Conservation (phyloP, 2,329 filamentous ascomycete species). For the Fusarium longipes region DNA sequence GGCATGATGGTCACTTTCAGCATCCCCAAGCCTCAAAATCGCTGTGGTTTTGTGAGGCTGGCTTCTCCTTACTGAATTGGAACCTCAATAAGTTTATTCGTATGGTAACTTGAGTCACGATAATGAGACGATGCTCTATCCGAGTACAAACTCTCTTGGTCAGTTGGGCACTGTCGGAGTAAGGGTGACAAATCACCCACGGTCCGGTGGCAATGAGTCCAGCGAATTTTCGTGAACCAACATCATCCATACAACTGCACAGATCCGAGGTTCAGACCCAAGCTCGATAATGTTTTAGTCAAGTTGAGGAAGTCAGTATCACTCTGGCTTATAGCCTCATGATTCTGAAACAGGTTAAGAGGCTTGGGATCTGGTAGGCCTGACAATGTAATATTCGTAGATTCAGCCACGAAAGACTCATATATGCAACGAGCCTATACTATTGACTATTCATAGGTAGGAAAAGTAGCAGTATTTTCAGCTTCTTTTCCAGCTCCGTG, state of each 20-base stretch:
- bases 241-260: neutral
- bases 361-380: neutral
- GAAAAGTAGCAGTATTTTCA: neutral
- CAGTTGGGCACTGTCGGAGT: neutral
- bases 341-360: neutral
- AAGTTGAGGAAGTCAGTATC: neutral
- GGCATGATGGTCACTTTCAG: neutral
- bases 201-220: neutral
- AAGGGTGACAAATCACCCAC: neutral
- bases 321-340: neutral
- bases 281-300: neutral
- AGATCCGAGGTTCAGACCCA: neutral
- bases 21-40: neutral
- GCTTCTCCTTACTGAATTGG: too few relatives aligned
- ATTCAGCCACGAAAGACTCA: neutral
- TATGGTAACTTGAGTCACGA: neutral
- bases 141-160: neutral
- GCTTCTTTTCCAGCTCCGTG: neutral
- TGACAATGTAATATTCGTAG: neutral
- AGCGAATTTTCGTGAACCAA: neutral
- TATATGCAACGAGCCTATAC: neutral
- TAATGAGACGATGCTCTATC: neutral
- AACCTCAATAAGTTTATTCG: neutral
- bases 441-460: neutral
- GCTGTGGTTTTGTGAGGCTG: neutral